phyloP scores from a whole-genome alignment of 805 yeast genomes.

The Danielozyma ontarioensis region DNA sequence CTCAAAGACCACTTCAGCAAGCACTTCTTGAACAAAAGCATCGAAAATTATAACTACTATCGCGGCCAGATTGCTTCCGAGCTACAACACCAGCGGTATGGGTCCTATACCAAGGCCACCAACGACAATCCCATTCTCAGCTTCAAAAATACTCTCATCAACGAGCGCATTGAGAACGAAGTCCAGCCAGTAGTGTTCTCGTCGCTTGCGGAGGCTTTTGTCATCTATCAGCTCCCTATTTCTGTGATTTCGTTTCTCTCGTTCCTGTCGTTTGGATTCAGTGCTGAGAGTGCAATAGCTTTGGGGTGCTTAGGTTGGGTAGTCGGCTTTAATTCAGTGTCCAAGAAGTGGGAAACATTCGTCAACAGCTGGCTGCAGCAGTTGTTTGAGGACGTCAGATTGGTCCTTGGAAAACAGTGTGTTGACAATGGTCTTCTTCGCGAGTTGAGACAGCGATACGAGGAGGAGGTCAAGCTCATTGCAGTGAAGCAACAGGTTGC shows the following conservation, averaged over 20 bases:
- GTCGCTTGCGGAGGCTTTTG: conserved; percentile 22
- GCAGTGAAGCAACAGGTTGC: conserved; percentile 3
- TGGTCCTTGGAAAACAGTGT: conserved; percentile 29
- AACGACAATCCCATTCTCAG: conserved; percentile 24
- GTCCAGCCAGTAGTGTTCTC: conserved; percentile 34
- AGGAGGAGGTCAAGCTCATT: conserved; percentile 9
- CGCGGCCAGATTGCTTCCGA: conserved; percentile 32
- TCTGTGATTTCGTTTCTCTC: conserved; percentile 24
- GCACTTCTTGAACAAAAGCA: conserved; percentile 33
- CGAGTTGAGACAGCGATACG: conserved; percentile 24
- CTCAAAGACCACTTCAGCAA: conserved; percentile 32
- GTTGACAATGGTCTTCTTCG: conserved; percentile 32
- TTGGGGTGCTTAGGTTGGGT: conserved; percentile 34
- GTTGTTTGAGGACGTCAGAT: conserved; percentile 31
- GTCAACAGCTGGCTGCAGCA: conserved; percentile 21
- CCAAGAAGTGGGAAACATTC: conserved; percentile 30
- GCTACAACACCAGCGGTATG: conserved; percentile 21
- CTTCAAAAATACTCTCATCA: conserved; percentile 27
- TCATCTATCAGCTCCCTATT: conserved; percentile 35
- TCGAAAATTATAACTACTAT: conserved; percentile 31
- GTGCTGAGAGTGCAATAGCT: conserved; percentile 27
- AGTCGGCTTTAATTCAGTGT: conserved; percentile 37
- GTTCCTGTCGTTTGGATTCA: conserved; percentile 29
- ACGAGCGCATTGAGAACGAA: conserved; percentile 21
- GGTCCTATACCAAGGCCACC: conserved; percentile 8